Base-by-base conservation (phyloP, 2,329 filamentous ascomycete species). In the Coniella lustricola region DNA sequence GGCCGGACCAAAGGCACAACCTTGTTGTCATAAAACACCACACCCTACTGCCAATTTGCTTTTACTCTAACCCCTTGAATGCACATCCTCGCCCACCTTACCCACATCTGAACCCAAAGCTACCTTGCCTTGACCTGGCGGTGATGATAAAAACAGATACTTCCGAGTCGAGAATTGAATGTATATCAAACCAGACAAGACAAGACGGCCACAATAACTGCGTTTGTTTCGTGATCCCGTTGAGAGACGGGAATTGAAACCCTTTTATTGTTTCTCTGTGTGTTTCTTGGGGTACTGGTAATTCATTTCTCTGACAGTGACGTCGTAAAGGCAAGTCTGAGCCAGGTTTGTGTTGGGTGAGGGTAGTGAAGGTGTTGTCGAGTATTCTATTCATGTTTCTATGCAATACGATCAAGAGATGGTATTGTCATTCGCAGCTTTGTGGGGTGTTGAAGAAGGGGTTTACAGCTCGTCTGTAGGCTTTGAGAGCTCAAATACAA, bases 101-200 rank as follows among this genome's bases (percentile, higher is more conserved):
- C n/a, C n/a, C n/a, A n/a, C n/a, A n/a, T n/a, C n/a, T n/a, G n/a
- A n/a, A n/a, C n/a, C n/a, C n/a, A n/a, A n/a, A n/a, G n/a, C n/a
- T n/a, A n/a, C n/a, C n/a, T n/a, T n/a, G n/a, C n/a, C n/a, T n/a
- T n/a, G n/a, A n/a, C n/a, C n/a, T 66, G 72, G 81, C 79, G 54
- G 65, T 85, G 82, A 85, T 84, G 82, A 85, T 69, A 68, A 62
- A n/a, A 60, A 69, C 82, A 86, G 83, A 87, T 87, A 87, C 83
- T 87, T 82, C 82, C 75, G 81, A 87, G 76, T 72, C 67, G 62
- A 57, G 64, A 65, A n/a, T n/a, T 29, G 48, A 44, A 18, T 31
- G n/a, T n/a, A 37, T 34, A 18, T 22, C 18, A 41, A 44, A 48
- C 34, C 40, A n/a, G n/a, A n/a, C n/a, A n/a, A n/a, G n/a, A n/a